These are phyloP conservation scores for Debaryomyces castellii DNA, from an alignment of 805 yeast species.

Conservation along the genomic window DNA sequence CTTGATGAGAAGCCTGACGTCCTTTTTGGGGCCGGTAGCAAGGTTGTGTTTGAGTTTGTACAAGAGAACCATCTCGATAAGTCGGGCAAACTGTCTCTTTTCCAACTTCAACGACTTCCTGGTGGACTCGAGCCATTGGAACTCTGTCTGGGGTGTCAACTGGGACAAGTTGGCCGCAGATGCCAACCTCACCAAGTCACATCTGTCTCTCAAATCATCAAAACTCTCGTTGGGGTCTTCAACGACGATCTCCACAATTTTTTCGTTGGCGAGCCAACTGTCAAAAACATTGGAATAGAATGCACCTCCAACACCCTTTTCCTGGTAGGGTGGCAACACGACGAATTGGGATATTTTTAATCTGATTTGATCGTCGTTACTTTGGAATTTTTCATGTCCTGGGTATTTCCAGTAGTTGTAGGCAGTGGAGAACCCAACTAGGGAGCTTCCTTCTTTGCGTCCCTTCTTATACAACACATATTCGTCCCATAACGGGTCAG, in stretches of 20 bases:
- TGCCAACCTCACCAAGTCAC: constrained; percentile 54
- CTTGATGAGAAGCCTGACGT: constrained; percentile 64
- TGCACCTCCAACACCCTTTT: constrained; percentile 65
- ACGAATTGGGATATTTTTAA: constrained; percentile 86
- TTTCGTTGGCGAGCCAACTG: constrained; percentile 52
- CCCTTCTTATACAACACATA: constrained; percentile 47
- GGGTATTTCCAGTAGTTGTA: constrained; percentile 81
- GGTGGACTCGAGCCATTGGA: constrained; percentile 40
- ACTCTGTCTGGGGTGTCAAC: constrained; percentile 15
- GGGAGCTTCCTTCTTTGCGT: constrained; percentile 26
- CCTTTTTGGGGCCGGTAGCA: constrained; percentile 27
- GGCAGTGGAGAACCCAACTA: constrained; percentile 80
- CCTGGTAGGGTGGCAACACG: constrained; percentile 81
- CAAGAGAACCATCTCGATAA: constrained; percentile 71
- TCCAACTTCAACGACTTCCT: constrained; percentile 58
- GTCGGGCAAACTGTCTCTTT: constrained; percentile 72
- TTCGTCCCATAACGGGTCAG: constrained; percentile 79
- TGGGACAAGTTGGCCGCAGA: constrained; percentile 17
- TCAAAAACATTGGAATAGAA: constrained; percentile 59
- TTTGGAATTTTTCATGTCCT: constrained; percentile 53
- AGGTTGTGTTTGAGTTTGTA: constrained; percentile 31
- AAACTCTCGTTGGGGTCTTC: constrained; percentile 94
- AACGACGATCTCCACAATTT: constrained; percentile 72
- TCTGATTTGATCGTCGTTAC: constrained; percentile 40
- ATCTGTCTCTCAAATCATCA: constrained; percentile 85